phyloP scores from a whole-genome alignment of 495 filamentous ascomycete species.

The Choiromyces venosus region DNA sequence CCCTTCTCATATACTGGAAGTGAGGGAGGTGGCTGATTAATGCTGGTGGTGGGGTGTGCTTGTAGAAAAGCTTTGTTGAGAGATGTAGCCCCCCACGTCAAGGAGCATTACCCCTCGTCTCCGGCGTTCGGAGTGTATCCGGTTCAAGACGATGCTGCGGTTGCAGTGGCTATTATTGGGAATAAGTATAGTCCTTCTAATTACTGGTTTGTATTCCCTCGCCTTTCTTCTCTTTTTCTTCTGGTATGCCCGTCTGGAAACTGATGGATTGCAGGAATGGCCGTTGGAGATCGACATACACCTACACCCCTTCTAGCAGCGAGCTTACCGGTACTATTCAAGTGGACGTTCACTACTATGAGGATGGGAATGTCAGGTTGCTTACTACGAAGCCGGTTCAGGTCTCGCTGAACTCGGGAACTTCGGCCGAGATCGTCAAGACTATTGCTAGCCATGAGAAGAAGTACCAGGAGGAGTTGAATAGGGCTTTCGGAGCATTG shows the following conservation, averaged over 20 bases:
- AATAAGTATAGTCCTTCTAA: slow-evolving; percentile 97
- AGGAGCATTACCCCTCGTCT: slow-evolving; percentile 76
- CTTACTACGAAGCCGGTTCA: slow-evolving; percentile 72
- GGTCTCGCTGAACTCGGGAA: slow-evolving; percentile 54
- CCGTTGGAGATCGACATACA: slow-evolving; percentile 86
- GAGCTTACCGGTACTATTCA: slow-evolving; percentile 63
- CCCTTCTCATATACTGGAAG: background rate
- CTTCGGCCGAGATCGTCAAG: slow-evolving; percentile 62
- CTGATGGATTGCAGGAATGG: slow-evolving; percentile 63
- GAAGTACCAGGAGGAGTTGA: slow-evolving; percentile 93
- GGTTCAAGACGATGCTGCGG: slow-evolving; percentile 62
- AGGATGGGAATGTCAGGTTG: slow-evolving; percentile 95
- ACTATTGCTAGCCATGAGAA: slow-evolving; percentile 74
- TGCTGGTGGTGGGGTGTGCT: background rate
- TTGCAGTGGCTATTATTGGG: slow-evolving; percentile 79
- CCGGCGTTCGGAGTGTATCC: slow-evolving; percentile 76
- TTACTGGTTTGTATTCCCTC: slow-evolving; percentile 69
- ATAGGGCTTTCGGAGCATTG: slow-evolving; percentile 76
- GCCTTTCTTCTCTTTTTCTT: background rate
- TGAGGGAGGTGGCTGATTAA: slow-evolving; percentile 14
- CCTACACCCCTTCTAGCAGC: slow-evolving; percentile 60
- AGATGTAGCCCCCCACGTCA: slow-evolving; percentile 66
- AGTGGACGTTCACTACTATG: slow-evolving; percentile 97
- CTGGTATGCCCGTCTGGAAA: background rate
- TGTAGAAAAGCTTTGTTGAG: slow-evolving; percentile 73